Conservation (phyloP, 768 basidiomycete species). For the Auricularia sp. region DNA sequence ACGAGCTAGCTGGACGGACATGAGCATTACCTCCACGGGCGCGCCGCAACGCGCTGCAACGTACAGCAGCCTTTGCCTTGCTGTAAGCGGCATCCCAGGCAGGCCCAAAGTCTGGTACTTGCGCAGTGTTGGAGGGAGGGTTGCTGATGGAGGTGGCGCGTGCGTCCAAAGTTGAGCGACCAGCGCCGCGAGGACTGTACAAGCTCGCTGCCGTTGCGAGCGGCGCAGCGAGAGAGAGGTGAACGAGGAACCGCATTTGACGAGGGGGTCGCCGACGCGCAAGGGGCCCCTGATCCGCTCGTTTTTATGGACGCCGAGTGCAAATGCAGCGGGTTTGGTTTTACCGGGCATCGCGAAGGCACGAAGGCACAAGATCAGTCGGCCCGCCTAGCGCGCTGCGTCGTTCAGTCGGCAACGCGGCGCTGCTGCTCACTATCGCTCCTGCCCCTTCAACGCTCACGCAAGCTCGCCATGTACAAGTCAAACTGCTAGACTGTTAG, state of each 20-base stretch:
- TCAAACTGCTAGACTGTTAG: no score
- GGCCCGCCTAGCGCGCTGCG: neutral
- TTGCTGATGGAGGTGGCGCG: neutral
- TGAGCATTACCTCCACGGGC: neutral
- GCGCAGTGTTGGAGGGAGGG: neutral
- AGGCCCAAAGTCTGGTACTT: slow-evolving; percentile 9
- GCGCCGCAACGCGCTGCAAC: slow-evolving; percentile 8
- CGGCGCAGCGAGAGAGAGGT: neutral
- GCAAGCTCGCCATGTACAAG: neutral
- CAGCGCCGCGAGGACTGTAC: neutral
- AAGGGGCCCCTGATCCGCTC: neutral
- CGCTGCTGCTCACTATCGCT: neutral
- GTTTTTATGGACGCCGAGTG: neutral
- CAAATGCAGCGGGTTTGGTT: neutral
- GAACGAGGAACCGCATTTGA: neutral
- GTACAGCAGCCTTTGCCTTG: slow-evolving; percentile 46
- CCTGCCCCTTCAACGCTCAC: neutral
- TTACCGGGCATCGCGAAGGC: neutral
- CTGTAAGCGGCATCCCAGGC: slow-evolving; percentile 51
- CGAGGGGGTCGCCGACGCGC: neutral
- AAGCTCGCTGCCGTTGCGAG: neutral
- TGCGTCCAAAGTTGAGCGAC: neutral
- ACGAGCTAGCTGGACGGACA: slow-evolving; percentile 16
- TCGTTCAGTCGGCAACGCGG: neutral
- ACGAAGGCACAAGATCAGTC: neutral